Conservation (phyloP, 2,329 filamentous ascomycete genomes). For the Diaporthe helianthi region DNA sequence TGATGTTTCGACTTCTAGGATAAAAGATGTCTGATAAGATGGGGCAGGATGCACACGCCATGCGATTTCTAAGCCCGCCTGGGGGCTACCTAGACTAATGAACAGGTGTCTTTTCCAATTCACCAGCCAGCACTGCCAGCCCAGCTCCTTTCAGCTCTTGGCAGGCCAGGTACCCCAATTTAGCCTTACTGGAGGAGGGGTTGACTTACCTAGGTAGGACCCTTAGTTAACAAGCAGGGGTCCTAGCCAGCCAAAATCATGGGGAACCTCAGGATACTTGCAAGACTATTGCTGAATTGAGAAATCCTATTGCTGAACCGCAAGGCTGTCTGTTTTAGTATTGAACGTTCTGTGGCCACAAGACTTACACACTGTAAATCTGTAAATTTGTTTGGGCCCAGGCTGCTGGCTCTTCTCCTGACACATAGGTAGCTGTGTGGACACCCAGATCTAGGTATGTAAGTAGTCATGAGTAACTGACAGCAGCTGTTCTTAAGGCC, state of each 20-base stretch:
- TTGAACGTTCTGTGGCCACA: not conserved
- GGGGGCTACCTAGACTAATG: conserved; percentile 9
- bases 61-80: conserved; percentile 23
- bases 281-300: conserved; percentile 7
- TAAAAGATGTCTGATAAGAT: conserved; percentile 25
- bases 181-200: conserved; percentile 26
- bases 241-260: not conserved
- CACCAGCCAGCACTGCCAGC: conserved; percentile 1
- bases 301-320: conserved; percentile 10
- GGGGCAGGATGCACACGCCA: conserved; percentile 12
- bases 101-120: conserved; percentile 31
- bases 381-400: not conserved
- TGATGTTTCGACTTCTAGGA: not conserved
- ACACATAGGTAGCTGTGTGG: not conserved
- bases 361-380: no score
- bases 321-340: not conserved
- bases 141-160: conserved; percentile 16
- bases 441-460: not conserved
- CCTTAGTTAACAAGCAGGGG: conserved; percentile 26
- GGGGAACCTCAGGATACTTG: conserved; percentile 1
- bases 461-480: not conserved
- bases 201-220: conserved; percentile 18
- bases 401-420: not conserved
- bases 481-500: conserved; percentile 13
- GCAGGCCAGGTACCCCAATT: conserved; percentile 17